These are phyloP conservation scores for Blastomyces silverae DNA, from an alignment of 2,329 filamentous ascomycete genomes.

Conservation along the genomic window DNA sequence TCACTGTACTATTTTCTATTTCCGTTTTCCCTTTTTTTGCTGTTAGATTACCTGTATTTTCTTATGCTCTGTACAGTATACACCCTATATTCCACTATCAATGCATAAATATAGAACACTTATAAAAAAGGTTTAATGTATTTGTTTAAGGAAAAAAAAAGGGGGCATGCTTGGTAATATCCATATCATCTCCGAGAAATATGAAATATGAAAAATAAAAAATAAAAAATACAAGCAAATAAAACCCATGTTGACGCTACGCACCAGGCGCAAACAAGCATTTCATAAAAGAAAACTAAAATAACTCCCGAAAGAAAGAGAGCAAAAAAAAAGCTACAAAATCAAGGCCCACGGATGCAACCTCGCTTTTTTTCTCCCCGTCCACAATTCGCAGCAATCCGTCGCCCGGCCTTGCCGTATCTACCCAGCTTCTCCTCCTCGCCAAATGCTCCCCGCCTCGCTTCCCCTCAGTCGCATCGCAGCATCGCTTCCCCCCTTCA, in stretches of 20 bases:
- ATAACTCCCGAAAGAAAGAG: not conserved
- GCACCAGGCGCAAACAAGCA: not conserved
- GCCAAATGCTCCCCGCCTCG: constrained; percentile 22
- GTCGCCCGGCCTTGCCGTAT: constrained; percentile 6
- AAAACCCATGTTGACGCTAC: not conserved
- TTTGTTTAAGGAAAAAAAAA: not conserved
- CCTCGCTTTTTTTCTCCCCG: not conserved
- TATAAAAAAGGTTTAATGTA: not conserved
- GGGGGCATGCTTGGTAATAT: too few species aligned
- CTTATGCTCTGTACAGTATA: constrained; percentile 6
- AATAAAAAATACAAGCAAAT: not conserved
- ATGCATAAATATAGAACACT: constrained; percentile 1
- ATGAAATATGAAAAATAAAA: not conserved
- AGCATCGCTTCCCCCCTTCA: constrained; percentile 5
- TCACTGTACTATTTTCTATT: constrained; percentile 7
- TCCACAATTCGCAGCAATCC: not conserved
- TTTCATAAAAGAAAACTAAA: not conserved
- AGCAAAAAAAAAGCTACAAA: not conserved
- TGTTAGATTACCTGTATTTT: constrained; percentile 5
- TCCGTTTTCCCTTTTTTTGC: not conserved
- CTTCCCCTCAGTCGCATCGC: constrained; percentile 20
- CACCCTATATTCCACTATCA: not conserved
- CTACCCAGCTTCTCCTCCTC: not conserved
- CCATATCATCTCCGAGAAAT: not conserved
- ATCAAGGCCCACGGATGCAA: not conserved